Evolutionary conservation across 2,329 filamentous ascomycete genomes (phyloP), one percentile per base, ranked within the genome.

Genomic region (Zymoseptoria tritici): DNA sequence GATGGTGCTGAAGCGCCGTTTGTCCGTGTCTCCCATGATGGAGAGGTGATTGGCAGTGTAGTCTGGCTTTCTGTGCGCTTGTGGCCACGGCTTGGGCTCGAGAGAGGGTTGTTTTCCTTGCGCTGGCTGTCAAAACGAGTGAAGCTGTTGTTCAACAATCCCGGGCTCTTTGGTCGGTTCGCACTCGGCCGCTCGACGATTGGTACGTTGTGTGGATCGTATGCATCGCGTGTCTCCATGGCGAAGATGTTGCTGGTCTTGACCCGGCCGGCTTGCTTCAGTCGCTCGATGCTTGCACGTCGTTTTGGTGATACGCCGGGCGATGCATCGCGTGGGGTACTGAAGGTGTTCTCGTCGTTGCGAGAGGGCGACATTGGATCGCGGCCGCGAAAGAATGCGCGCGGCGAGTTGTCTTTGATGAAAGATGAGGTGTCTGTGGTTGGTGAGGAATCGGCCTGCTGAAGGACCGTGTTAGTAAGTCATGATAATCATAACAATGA

Each of bases 161-260:
- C 79, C 73, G 76, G 77, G 70, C 79, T 82, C 56, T 83, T 75
- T 4, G 83, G 81, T 21, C 81, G 79, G 52, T 79, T 80, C 26
- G 76, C 87, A 71, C 89, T 85, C 46, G 92, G 91, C 64, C 91
- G 85, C 77, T 97, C 90, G 62, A 96, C 83, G 60, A 89, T 81
- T 52, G 89, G 88, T 57, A 91, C 77, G 66, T 85, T 84, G 58
- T 87, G 83, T 26, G 92, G 91, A 74, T 97, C 91, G 79, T 97
- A 97, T 78, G 95, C 89, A 74, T 91, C 85, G 77, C 92, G 92
- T 72, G 91, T 88, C 77, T 97, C 92, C 58, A 92, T 88, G 50
- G 91, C 91, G 73, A 96, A 90, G 81, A 97, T 97, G 78, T 88
- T 96, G 82, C 93, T 97, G 79, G 96, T 97, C 82, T 93, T 96